Evolutionary conservation across 208 protist genomes (phyloP), one percentile per base, ranked within the genome.

Genomic region (Trypanosomatidae sp.): DNA sequence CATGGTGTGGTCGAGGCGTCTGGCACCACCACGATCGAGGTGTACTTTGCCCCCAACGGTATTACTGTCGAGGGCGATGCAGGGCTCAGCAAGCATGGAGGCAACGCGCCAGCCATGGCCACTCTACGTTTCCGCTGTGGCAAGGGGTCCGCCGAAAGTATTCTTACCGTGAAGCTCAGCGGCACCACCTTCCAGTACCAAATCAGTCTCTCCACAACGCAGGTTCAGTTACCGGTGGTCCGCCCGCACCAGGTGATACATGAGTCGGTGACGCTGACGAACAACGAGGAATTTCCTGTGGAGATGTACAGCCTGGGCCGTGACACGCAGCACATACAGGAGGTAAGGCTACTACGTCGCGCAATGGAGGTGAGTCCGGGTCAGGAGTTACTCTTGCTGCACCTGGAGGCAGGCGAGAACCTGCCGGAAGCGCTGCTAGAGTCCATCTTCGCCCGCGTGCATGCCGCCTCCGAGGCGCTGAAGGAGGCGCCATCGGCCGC

Each of bases 261-360:
- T 58, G 74, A 79, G 43, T 74, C 71, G 6, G 83, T 99, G 56
- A 87, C 64, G 19, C 71, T 98, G 49, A 93, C 71, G 15, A 98
- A 98, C 83, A 73, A 97, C 69, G 90, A 95, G 73, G 87, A 94
- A 12, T 52, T 56, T 50, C 79, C 91, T 0, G 84, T 98, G 13
- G 95, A 99, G 87, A 75, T 99, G 56, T 98, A 89, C 84, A 88
- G 72, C 62, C 66, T 86, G 58, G 89, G 96, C 33, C 86, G 92
- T 28, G 97, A 99, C 81, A 49, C 72, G 30, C 74, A 81, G 52
- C 77, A 95, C 76, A 64, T 74, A 0, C 59, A 85, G 36, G 94
- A 98, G 71, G 71, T 91, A 44, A 62, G 78, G 41, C 78, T 97
- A 41, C 71, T 98, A 50, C 79, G 80, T 12, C 73, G 76, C 55